Conservation (phyloP, 495 filamentous ascomycete genomes). For the Penicillium manginii region DNA sequence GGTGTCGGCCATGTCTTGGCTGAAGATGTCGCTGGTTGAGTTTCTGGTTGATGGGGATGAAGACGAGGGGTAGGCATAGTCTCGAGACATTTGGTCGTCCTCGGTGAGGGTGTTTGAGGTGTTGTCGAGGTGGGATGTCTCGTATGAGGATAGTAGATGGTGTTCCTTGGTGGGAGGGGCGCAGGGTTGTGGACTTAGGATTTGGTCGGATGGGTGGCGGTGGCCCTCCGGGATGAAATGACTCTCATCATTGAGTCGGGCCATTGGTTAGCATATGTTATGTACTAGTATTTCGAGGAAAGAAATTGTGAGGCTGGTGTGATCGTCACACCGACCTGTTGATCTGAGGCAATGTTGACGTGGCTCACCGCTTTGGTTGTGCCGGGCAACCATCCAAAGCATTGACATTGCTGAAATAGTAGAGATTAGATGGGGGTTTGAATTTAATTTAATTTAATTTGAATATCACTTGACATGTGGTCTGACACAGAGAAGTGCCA, state of each 20-base stretch:
- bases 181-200: conserved; percentile 32
- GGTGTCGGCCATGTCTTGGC: conserved; percentile 33
- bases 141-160: conserved; percentile 24
- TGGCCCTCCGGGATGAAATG: conserved; percentile 10
- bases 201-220: conserved; percentile 20
- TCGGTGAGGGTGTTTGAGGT: conserved; percentile 16
- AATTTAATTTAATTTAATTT: not conserved
- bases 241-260: conserved; percentile 23
- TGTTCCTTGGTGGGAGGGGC: conserved; percentile 20
- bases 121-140: conserved; percentile 25
- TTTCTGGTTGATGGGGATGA: conserved; percentile 42
- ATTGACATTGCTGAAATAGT: not conserved
- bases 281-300: not conserved
- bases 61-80: conserved; percentile 38
- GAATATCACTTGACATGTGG: not conserved
- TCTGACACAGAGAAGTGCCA: not conserved
- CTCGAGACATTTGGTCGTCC: conserved; percentile 30
- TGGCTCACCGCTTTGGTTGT: conserved; percentile 34
- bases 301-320: conserved; percentile 1
- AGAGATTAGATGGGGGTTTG: not conserved
- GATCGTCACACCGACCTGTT: conserved; percentile 1
- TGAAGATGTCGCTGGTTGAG: conserved; percentile 36
- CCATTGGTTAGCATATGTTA: conserved; percentile 20
- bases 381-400: conserved; percentile 30
- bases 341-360: conserved; percentile 26